Evolutionary conservation across 169 alveolate genomes (phyloP).

Genomic region (Eimeria falciformis): DNA sequence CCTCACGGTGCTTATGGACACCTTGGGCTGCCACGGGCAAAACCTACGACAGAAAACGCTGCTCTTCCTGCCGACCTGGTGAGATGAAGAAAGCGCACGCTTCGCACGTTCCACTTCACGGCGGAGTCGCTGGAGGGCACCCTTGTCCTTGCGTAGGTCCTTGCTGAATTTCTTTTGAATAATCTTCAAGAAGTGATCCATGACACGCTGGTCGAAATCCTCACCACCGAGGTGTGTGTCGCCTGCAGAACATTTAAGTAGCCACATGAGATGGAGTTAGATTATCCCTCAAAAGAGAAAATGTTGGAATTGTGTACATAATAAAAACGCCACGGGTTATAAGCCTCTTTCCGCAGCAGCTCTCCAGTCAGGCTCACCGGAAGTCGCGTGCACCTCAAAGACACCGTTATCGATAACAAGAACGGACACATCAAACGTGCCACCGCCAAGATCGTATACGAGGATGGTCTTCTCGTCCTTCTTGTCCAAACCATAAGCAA

Average conservation of each 20-base stretch:
- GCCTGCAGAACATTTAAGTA: constrained; percentile 20
- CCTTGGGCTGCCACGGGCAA: background rate
- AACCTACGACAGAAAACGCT: background rate
- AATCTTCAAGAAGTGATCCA: constrained; percentile 97
- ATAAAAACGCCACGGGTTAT: too few species aligned
- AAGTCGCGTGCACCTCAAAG: constrained; percentile 98
- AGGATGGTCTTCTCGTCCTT: constrained; percentile 96
- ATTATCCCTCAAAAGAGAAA: too few species aligned
- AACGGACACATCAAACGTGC: constrained; percentile 99
- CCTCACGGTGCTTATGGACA: background rate
- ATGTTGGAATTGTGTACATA: too few species aligned
- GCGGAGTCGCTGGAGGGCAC: constrained; percentile 97
- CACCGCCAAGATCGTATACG: constrained; percentile 99
- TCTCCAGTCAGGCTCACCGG: constrained; percentile 86
- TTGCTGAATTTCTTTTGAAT: constrained; percentile 95
- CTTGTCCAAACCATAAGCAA: constrained; percentile 99
- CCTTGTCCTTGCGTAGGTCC: constrained; percentile 94
- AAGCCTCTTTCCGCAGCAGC: too few species aligned
- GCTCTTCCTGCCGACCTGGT: constrained; percentile 71
- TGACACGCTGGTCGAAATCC: constrained; percentile 97
- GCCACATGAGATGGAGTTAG: too few species aligned
- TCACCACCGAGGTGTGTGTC: constrained; percentile 99
- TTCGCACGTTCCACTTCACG: constrained; percentile 98
- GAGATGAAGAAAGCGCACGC: constrained; percentile 96
- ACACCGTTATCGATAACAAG: constrained; percentile 98